These are phyloP conservation scores for Rhynchospora tenuis DNA, from an alignment of 176 grass and related monocot species.

Conservation along the genomic window DNA sequence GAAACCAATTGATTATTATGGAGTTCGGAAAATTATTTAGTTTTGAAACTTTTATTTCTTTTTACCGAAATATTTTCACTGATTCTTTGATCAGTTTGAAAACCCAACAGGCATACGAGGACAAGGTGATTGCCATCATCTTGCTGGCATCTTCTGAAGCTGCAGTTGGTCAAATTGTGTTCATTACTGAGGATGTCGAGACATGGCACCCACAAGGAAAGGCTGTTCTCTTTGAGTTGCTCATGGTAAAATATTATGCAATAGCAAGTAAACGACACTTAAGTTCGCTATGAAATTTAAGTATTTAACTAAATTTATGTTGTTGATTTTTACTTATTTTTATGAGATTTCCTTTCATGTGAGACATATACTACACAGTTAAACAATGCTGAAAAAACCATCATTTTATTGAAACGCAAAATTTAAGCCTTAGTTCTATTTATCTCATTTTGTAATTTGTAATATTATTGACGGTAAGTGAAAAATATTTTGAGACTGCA, in stretches of 20 bases:
- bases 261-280: neutral
- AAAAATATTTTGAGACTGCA: too few relatives aligned
- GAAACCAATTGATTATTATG: too few relatives aligned
- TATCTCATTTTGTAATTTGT: too few relatives aligned
- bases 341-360: too few relatives aligned
- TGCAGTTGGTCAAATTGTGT: constrained; percentile 86
- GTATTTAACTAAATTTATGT: neutral
- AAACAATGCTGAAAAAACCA: too few relatives aligned
- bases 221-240: constrained; percentile 48
- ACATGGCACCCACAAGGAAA: constrained; percentile 89
- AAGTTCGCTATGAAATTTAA: neutral
- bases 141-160: constrained; percentile 94
- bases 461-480: too few relatives aligned
- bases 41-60: neutral
- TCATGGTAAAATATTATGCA: neutral
- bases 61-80: constrained; percentile 16
- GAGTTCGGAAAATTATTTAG: too few relatives aligned
- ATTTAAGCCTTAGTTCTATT: too few relatives aligned
- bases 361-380: too few relatives aligned
- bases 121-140: constrained; percentile 62
- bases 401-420: too few relatives aligned
- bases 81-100: constrained; percentile 53
- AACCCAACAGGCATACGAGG: constrained; percentile 59
- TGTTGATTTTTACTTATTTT: neutral
- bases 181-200: constrained; percentile 91